phyloP scores from a whole-genome alignment of 495 filamentous ascomycete genomes.

The Tuber magnatum region DNA sequence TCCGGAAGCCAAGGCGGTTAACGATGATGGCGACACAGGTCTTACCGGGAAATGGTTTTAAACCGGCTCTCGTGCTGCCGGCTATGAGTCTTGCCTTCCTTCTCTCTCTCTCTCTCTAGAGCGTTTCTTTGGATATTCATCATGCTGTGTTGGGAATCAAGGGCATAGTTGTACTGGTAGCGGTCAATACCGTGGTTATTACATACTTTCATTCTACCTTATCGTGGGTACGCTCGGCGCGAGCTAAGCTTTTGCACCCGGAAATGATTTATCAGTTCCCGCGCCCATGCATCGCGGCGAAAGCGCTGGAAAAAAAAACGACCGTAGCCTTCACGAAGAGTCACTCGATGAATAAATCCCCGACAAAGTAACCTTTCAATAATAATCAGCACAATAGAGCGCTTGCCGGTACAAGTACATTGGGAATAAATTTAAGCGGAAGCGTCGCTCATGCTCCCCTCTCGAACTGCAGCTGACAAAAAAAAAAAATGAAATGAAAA shows the following conservation, averaged over 20 bases:
- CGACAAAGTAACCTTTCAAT: background rate
- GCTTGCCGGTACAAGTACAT: background rate
- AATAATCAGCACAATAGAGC: background rate
- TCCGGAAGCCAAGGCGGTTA: slow-evolving; percentile 7
- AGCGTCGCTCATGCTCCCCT: background rate
- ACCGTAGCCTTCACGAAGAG: background rate
- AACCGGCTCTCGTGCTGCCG: background rate
- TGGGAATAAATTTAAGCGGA: background rate
- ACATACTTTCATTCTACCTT: background rate
- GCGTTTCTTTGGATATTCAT: background rate
- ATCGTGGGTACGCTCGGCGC: background rate
- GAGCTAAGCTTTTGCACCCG: background rate
- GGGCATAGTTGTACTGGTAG: background rate
- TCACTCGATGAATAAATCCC: background rate
- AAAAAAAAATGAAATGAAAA: no score
- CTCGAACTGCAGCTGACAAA: background rate
- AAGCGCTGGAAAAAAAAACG: background rate
- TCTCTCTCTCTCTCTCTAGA: background rate
- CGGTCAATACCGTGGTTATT: background rate
- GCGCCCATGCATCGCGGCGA: background rate
- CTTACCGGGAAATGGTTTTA: slow-evolving; percentile 40
- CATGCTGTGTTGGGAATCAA: background rate
- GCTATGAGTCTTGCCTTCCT: background rate
- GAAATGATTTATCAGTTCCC: background rate
- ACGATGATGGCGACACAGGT: slow-evolving; percentile 10